Evolutionary conservation across 2,329 filamentous ascomycete genomes (phyloP).

Genomic region (Colletotrichum eremochloae): DNA sequence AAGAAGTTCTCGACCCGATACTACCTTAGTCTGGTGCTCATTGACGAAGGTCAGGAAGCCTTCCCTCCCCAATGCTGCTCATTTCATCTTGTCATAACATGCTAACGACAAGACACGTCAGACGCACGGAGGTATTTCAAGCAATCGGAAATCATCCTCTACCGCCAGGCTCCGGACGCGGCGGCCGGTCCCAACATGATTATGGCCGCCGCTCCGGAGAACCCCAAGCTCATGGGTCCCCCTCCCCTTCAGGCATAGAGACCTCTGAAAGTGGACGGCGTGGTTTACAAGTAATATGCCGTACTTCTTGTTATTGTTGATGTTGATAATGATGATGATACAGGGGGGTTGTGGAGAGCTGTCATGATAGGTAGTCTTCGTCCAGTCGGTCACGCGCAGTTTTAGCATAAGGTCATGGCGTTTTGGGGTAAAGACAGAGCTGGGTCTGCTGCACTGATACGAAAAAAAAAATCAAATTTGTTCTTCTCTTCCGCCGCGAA

Average conservation of each 20-base stretch:
- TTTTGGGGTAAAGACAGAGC: conserved; percentile 50
- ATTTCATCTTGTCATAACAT: conserved; percentile 33
- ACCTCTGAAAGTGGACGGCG: conserved; percentile 1
- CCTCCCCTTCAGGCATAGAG: conserved; percentile 45
- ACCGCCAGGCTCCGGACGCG: conserved; percentile 80
- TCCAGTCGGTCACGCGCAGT: conserved; percentile 38
- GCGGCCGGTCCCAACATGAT: conserved; percentile 55
- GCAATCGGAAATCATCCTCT: conserved; percentile 98
- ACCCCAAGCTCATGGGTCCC: conserved; percentile 57
- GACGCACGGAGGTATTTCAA: conserved; percentile 99
- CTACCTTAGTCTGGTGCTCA: conserved; percentile 95
- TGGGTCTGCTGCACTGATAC: conserved; percentile 43
- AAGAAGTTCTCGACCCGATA: conserved; percentile 99
- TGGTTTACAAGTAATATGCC: conserved; percentile 25
- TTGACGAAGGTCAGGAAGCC: conserved; percentile 81
- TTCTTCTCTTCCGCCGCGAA: conserved; percentile 42
- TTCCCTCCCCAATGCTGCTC: neutral
- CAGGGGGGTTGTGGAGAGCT: conserved; percentile 7
- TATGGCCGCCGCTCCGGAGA: conserved; percentile 60
- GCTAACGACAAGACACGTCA: conserved; percentile 50
- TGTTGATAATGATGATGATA: neutral
- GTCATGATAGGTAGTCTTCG: conserved; percentile 33
- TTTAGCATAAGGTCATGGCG: conserved; percentile 58
- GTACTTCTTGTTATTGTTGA: conserved; percentile 4
- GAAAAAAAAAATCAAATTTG: conserved; percentile 42